These are phyloP conservation scores for Metarhizium anisopliae DNA, from an alignment of 2,329 filamentous ascomycete species.

Conservation along the genomic window DNA sequence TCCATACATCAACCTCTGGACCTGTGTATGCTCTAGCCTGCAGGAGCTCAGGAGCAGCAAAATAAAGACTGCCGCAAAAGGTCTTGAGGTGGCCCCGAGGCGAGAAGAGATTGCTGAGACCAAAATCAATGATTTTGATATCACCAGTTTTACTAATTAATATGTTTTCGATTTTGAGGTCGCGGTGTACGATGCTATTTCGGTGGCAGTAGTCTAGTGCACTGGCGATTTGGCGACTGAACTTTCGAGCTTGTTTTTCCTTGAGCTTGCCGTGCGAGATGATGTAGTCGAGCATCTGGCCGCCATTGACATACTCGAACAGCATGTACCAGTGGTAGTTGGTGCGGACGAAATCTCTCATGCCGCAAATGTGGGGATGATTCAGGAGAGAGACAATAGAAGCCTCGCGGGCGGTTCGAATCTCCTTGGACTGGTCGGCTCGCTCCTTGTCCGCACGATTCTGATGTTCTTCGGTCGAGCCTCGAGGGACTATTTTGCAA, in stretches of 20 bases:
- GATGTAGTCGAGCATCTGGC: constrained; percentile 99
- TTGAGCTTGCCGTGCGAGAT: constrained; percentile 96
- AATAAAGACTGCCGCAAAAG: constrained; percentile 95
- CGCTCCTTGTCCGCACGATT: constrained; percentile 68
- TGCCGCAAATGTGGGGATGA: constrained; percentile 91
- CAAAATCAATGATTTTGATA: constrained; percentile 99
- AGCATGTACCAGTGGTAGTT: constrained; percentile 99
- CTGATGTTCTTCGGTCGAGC: constrained; percentile 75
- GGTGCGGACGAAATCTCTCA: constrained; percentile 90
- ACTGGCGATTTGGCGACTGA: constrained; percentile 93
- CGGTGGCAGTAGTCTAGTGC: constrained; percentile 95
- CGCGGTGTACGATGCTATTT: constrained; percentile 95
- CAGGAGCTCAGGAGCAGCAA: constrained; percentile 88
- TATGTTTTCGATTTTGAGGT: constrained; percentile 98
- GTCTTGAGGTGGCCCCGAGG: constrained; percentile 82
- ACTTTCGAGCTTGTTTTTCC: constrained; percentile 96
- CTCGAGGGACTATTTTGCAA: constrained; percentile 92
- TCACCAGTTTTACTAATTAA: constrained; percentile 98
- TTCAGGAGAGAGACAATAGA: constrained; percentile 92
- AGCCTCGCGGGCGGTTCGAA: constrained; percentile 87
- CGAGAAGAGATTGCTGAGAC: constrained; percentile 90
- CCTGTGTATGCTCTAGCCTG: constrained; percentile 93
- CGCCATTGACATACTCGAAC: constrained; percentile 97
- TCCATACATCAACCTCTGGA: constrained; percentile 96
- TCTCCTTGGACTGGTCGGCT: constrained; percentile 92